Percentiles rank a stretch among this genome's conserved stretches.
Evolutionary conservation across 331 rosid genomes (phyloP).

Genomic region (Pyracantha coccinea): DNA sequence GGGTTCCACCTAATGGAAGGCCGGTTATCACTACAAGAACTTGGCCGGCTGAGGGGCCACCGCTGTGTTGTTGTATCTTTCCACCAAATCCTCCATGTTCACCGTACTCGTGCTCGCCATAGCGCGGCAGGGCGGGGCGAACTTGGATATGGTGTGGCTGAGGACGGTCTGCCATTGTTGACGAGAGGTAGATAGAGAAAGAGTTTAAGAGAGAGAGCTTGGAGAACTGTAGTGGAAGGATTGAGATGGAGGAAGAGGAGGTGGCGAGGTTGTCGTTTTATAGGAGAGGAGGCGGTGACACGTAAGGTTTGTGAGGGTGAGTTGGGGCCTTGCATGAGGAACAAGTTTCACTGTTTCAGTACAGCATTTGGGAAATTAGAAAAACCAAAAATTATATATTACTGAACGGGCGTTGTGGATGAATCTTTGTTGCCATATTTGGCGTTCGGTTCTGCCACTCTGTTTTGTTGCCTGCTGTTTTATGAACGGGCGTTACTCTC

Average conservation of each 20-base stretch:
- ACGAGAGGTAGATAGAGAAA: not conserved
- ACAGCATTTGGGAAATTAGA: not conserved
- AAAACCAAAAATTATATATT: too few relatives aligned
- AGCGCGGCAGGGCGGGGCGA: slow-evolving; percentile 41
- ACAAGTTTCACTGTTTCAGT: slow-evolving; percentile 73
- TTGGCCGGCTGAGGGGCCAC: slow-evolving; percentile 39
- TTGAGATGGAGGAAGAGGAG: not conserved
- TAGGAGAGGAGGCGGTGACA: slow-evolving; percentile 37
- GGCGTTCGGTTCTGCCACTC: not conserved
- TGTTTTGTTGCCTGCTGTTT: not conserved
- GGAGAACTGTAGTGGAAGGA: not conserved
- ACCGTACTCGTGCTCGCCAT: not conserved
- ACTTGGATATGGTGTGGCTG: slow-evolving; percentile 44
- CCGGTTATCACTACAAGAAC: slow-evolving; percentile 29
- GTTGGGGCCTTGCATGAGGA: slow-evolving; percentile 60
- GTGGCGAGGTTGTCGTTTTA: slow-evolving; percentile 15
- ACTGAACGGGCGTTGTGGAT: too few relatives aligned
- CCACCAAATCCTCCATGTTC: slow-evolving; percentile 18
- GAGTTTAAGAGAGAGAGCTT: not conserved
- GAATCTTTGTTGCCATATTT: too few relatives aligned
- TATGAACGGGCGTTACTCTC: not conserved
- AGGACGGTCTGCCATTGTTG: slow-evolving; percentile 46
- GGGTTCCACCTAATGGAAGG: slow-evolving; percentile 44
- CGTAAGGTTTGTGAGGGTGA: slow-evolving; percentile 44
- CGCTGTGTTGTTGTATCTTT: not conserved